phyloP scores from a whole-genome alignment of 345 rosid species.

The Populus nigra region DNA sequence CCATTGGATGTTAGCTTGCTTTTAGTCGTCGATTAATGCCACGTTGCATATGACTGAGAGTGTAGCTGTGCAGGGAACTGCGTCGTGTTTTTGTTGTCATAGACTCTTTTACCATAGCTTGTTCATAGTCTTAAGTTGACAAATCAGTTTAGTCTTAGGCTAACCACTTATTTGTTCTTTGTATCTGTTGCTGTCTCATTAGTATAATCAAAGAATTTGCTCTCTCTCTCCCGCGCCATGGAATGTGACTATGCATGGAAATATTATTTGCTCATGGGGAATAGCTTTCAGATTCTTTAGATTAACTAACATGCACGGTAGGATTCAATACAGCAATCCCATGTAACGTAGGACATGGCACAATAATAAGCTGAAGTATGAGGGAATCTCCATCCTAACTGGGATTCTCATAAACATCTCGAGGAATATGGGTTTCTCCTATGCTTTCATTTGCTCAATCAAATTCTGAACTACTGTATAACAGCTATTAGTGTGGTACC shows the following conservation, averaged over 20 bases:
- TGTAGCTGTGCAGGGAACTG: neutral
- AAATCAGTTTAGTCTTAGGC: slow-evolving; percentile 8
- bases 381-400: neutral
- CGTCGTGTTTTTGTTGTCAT: neutral
- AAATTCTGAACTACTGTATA: neutral
- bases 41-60: neutral
- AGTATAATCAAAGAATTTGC: neutral
- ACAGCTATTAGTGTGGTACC: neutral
- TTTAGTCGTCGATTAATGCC: neutral
- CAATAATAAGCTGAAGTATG: too few species aligned
- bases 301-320: neutral
- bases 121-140: slow-evolving; percentile 10
- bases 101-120: slow-evolving; percentile 10
- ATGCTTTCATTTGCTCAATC: neutral
- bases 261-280: too few species aligned
- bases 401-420: neutral
- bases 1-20: neutral
- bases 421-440: neutral
- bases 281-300: too few species aligned
- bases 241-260: too few species aligned
- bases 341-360: too few species aligned
- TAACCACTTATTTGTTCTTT: slow-evolving; percentile 5
- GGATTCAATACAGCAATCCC: neutral
- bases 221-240: neutral
- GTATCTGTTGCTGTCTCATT: neutral